Base-by-base conservation (phyloP, 2,329 filamentous ascomycete genomes). In the Rasamsonia emersonii region DNA sequence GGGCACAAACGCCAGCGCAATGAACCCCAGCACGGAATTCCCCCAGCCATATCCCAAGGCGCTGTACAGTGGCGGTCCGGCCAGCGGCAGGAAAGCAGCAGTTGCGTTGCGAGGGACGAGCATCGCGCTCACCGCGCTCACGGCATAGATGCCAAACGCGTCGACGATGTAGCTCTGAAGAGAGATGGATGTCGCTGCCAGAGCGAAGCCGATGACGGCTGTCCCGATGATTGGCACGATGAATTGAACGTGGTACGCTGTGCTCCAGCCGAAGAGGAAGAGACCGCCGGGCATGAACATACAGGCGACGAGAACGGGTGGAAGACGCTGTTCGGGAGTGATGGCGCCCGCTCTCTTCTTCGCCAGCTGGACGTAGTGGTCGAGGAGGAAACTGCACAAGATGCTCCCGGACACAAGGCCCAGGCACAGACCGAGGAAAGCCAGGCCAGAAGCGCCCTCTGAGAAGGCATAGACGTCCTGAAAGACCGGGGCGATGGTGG, bases 91-190 rank as follows among this genome's bases (percentile, higher is more conserved):
- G 0, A 71, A 61, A 9, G 73, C 73, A 0, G 67, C 72, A 1
- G 67, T 61, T 35, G 75, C 51, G 3, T 63, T 70, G 18, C 70
- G 56, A 11, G 73, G 54, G 7, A 74, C 63, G 0, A 68, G 66
- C 9, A 67, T 64, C 0, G 67, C 70, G 1, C 67, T 70, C 14
- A 68, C 62, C 0, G 67, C 66, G 35, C 48, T 55, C 0, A 64
- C 64, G 0, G 64, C 61, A 31, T 47, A 37, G 18, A 56, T 59
- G 2, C 55, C 53, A 5, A 61, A 60, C 35, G 63, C 65, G 38
- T 77, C 73, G 16, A 79, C 66, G 4, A 77, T 61, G 43, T 79
- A 79, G 9, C 70, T 73, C 29, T 74, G 68, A 24, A 70, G 64
- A 29, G 68, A 68, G 45, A 51, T 40, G 19, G 73, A 69, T 18